Evolutionary conservation across 108 stramenopile species (phyloP).

Genomic region (Pseudonitzschia pungens): DNA sequence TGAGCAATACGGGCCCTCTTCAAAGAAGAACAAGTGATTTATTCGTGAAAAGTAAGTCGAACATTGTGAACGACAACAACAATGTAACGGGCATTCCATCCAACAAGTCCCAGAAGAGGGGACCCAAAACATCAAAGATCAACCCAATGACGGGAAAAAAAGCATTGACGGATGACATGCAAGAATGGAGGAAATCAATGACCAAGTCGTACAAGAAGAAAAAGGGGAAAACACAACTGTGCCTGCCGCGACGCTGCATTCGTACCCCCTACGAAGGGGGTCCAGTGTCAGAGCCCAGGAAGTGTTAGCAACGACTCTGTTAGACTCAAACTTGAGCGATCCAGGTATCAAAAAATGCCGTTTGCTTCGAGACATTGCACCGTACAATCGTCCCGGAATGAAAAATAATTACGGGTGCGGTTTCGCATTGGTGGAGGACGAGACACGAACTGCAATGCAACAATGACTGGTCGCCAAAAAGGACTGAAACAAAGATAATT

Average conservation of each 20-base stretch:
- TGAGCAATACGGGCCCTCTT: constrained; percentile 2
- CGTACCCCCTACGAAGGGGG: background rate
- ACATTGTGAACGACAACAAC: background rate
- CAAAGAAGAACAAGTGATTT: background rate
- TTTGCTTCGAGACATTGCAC: background rate
- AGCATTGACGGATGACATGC: constrained; percentile 7
- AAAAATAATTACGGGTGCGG: background rate
- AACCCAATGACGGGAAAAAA: constrained; percentile 13
- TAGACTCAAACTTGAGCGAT: background rate
- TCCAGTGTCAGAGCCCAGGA: background rate
- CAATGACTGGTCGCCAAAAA: background rate
- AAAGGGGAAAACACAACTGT: background rate
- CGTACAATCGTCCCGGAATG: background rate
- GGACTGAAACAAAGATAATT: background rate
- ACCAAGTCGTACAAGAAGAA: background rate
- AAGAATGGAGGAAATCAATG: background rate
- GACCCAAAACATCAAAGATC: constrained; percentile 9
- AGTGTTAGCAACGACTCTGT: background rate
- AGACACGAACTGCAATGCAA: background rate
- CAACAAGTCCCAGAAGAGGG: background rate
- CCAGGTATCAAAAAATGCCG: background rate
- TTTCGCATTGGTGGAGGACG: background rate
- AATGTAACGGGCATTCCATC: background rate
- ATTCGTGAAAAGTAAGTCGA: background rate
- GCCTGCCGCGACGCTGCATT: background rate